Evolutionary conservation across 768 basidiomycete species (phyloP).

Genomic region (Lyophyllum semitale): DNA sequence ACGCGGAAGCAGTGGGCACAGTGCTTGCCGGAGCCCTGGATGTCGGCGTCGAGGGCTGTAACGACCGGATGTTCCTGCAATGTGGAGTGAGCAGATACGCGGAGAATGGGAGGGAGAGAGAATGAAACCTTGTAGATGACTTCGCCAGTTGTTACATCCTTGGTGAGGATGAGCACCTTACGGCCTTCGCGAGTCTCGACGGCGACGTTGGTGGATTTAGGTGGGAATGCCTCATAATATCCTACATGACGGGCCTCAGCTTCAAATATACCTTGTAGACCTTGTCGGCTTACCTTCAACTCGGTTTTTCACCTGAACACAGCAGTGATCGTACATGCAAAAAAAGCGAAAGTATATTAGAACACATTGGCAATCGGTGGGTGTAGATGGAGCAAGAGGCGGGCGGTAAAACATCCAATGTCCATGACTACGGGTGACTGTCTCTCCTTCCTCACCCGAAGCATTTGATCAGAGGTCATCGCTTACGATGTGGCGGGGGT

Average conservation of each 20-base stretch:
- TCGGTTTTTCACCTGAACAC: conserved; percentile 58
- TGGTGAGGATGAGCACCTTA: conserved; percentile 61
- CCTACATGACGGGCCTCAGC: conserved; percentile 41
- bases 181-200: conserved; percentile 48
- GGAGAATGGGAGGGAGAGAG: not conserved
- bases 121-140: conserved; percentile 70
- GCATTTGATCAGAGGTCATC: conserved; percentile 9
- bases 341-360: conserved; percentile 62
- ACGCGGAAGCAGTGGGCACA: conserved; percentile 74
- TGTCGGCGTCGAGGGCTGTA: conserved; percentile 68
- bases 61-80: conserved; percentile 76
- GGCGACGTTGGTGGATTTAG: conserved; percentile 67
- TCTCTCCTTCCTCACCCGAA: conserved; percentile 13
- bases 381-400: conserved; percentile 12
- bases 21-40: conserved; percentile 66
- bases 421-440: conserved; percentile 17
- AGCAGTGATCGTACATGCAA: conserved; percentile 19
- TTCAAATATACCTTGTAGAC: conserved; percentile 2
- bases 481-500: conserved; percentile 40
- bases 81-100: conserved; percentile 1
- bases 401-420: conserved; percentile 11
- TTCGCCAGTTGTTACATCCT: conserved; percentile 72
- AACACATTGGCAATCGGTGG: conserved; percentile 35
- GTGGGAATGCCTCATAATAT: conserved; percentile 80
- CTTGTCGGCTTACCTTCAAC: conserved; percentile 70